Evolutionary conservation across 75 land plant genomes (phyloP).

Genomic region (Larix kaempferi): DNA sequence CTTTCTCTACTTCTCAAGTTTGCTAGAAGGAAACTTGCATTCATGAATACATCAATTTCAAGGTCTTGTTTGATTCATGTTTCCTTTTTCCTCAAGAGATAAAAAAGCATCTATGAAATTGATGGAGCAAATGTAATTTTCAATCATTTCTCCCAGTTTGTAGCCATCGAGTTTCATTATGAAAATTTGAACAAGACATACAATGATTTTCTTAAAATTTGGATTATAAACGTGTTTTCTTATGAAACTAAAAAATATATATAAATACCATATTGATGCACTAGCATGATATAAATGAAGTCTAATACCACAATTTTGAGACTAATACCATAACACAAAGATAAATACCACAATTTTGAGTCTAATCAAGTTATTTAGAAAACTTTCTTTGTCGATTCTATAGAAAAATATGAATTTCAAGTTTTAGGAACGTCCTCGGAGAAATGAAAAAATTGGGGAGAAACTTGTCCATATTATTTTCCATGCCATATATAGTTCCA

Average conservation of each 20-base stretch:
- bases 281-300: too few species aligned
- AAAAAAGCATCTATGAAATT: constrained; percentile 39
- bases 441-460: not conserved
- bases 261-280: not conserved
- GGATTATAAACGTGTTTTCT: not conserved
- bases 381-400: not conserved
- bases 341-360: not conserved
- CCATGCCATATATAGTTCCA: constrained; percentile 61
- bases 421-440: not conserved
- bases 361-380: not conserved
- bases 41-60: constrained; percentile 59
- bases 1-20: not conserved
- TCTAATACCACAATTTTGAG: too few species aligned
- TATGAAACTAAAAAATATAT: not conserved
- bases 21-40: constrained; percentile 14
- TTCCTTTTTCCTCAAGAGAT: constrained; percentile 44
- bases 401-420: not conserved
- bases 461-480: not conserved
- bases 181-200: not conserved
- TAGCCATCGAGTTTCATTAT: not conserved
- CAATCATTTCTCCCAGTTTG: not conserved
- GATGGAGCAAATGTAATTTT: not conserved
- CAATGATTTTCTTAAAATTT: not conserved
- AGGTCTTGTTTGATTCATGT: constrained; percentile 52
- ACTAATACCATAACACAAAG: too few species aligned